Conservation (phyloP, 352 stramenopile genomes). For the Phytophthora agathidicida region DNA sequence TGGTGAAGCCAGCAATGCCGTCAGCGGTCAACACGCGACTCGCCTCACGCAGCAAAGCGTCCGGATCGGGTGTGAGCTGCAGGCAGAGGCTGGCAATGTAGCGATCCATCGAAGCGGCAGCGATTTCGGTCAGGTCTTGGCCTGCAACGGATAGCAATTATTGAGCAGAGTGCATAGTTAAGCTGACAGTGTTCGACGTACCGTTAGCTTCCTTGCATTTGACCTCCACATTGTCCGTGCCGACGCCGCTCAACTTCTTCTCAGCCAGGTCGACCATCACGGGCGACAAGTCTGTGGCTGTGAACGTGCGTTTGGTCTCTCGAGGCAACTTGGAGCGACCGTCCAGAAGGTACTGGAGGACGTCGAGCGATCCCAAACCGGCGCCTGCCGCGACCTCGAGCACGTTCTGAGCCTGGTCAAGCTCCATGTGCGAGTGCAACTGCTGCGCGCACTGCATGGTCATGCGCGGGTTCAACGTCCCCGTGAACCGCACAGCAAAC, state of each 20-base stretch:
- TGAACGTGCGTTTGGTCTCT: slow-evolving; percentile 34
- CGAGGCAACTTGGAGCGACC: slow-evolving; percentile 11
- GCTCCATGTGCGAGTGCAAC: slow-evolving; percentile 59
- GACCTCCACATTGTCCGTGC: slow-evolving; percentile 15
- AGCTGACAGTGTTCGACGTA: too few species aligned
- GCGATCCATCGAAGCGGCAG: slow-evolving; percentile 43
- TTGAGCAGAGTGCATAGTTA: not conserved
- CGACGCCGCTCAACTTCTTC: slow-evolving; percentile 29
- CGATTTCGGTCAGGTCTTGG: slow-evolving; percentile 45
- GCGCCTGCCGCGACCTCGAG: slow-evolving; percentile 57
- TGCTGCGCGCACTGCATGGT: slow-evolving; percentile 52
- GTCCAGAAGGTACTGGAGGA: slow-evolving; percentile 32
- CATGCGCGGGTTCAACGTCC: slow-evolving; percentile 54
- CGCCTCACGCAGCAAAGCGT: slow-evolving; percentile 53
- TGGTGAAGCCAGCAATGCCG: slow-evolving; percentile 59
- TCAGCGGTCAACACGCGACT: slow-evolving; percentile 43
- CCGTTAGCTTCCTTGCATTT: slow-evolving; percentile 48
- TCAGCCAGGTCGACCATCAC: slow-evolving; percentile 48
- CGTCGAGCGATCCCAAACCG: slow-evolving; percentile 52
- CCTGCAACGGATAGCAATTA: slow-evolving; percentile 25
- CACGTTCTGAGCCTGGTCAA: slow-evolving; percentile 41
- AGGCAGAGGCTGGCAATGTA: slow-evolving; percentile 61
- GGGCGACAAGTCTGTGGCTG: slow-evolving; percentile 50
- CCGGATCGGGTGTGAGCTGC: slow-evolving; percentile 51
- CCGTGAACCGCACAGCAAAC: slow-evolving; percentile 46